Conservation (phyloP, 192 early-diverging fungal species). For the Backusella liffmaniae region DNA sequence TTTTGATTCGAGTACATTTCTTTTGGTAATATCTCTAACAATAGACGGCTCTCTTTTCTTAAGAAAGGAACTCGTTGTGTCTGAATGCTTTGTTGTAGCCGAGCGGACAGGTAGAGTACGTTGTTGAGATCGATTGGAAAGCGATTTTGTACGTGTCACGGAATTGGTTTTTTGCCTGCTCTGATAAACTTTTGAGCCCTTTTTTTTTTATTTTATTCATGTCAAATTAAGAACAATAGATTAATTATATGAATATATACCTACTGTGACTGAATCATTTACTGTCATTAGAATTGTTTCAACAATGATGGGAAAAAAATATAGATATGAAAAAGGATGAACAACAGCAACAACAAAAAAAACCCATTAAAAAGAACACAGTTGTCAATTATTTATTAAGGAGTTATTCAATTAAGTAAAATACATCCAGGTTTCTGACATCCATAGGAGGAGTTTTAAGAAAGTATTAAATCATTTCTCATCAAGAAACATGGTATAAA, state of each 20-base stretch:
- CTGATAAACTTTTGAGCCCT: not conserved
- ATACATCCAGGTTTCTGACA: not conserved
- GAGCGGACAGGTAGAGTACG: not conserved
- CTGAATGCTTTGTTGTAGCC: not conserved
- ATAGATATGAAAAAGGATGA: not conserved
- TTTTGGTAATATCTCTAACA: not conserved
- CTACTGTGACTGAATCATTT: not conserved
- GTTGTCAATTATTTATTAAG: constrained; percentile 4
- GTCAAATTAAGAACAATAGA: not conserved
- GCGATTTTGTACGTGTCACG: not conserved
- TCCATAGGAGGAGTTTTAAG: not conserved
- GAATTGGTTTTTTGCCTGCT: not conserved
- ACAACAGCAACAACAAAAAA: not conserved
- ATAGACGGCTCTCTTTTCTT: not conserved
- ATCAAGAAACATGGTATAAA: not conserved
- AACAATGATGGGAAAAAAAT: not conserved
- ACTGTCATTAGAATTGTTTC: not conserved
- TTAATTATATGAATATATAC: not conserved
- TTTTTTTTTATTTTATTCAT: not conserved
- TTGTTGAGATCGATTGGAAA: not conserved
- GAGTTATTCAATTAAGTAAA: constrained; percentile 3
- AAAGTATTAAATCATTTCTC: not conserved
- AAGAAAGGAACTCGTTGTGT: not conserved
- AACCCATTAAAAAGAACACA: not conserved
- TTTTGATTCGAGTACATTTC: not conserved